A percentile compares a stretch with the other conserved stretches of the same genome.
Conservation (phyloP, 208 protist species). For the Polymyxa betae region DNA sequence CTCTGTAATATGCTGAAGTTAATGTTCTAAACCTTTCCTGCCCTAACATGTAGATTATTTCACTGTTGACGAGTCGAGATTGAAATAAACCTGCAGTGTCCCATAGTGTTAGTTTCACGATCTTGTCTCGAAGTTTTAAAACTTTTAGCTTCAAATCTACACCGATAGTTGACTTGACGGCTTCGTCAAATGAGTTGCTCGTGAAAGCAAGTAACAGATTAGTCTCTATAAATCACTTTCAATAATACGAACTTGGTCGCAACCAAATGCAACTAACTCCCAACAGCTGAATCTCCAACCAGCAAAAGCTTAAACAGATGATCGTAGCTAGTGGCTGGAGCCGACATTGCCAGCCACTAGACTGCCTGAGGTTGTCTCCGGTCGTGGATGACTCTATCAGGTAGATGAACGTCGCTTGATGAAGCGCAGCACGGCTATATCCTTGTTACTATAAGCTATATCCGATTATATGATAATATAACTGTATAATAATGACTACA, state of each 20-base stretch:
- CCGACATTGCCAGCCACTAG: neutral
- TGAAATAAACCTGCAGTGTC: constrained; percentile 62
- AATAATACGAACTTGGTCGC: neutral
- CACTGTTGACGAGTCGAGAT: neutral
- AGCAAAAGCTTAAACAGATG: constrained; percentile 43
- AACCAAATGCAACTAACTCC: neutral
- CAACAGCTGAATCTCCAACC: constrained; percentile 22
- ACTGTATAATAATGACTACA: no score
- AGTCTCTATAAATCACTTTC: constrained; percentile 15
- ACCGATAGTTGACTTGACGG: constrained; percentile 64
- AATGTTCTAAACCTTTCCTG: constrained; percentile 66
- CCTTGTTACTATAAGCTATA: no score
- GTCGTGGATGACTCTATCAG: no score
- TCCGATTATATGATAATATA: neutral
- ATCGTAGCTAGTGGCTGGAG: neutral
- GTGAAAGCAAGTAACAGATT: constrained; percentile 60
- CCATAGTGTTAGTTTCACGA: constrained; percentile 64
- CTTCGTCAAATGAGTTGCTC: constrained; percentile 58
- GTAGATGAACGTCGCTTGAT: no score
- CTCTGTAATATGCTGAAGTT: constrained; percentile 64
- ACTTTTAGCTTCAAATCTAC: constrained; percentile 66
- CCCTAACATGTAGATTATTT: neutral
- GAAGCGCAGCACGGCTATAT: no score
- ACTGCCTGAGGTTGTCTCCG: no score
- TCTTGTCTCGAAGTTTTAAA: constrained; percentile 53